phyloP scores from a whole-genome alignment of 208 protist species.

The Trypanosoma lewisi region DNA sequence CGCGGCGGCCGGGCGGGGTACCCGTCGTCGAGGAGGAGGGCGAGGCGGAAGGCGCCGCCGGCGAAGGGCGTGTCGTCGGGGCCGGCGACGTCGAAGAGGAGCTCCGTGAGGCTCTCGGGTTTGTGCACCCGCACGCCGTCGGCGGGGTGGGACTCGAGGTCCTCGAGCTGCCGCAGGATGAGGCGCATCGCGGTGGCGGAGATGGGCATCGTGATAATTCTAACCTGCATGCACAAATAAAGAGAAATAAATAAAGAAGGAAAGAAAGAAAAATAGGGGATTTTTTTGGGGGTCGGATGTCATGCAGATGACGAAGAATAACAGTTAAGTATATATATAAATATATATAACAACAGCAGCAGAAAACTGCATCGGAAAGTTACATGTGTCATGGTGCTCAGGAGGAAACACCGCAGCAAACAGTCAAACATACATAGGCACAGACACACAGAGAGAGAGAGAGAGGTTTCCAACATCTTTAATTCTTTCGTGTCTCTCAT shows the following conservation, averaged over 20 bases:
- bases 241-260: not conserved
- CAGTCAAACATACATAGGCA: too few relatives aligned
- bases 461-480: too few relatives aligned
- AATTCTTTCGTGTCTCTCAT: too few relatives aligned
- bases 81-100: slow-evolving; percentile 92
- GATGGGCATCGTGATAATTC: slow-evolving; percentile 56
- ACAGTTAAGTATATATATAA: too few relatives aligned
- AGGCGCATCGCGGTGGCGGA: slow-evolving; percentile 72
- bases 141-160: slow-evolving; percentile 65
- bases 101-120: slow-evolving; percentile 90
- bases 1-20: slow-evolving; percentile 97
- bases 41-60: slow-evolving; percentile 92
- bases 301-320: too few relatives aligned
- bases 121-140: slow-evolving; percentile 89
- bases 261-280: too few relatives aligned
- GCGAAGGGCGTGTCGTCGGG: slow-evolving; percentile 96
- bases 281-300: too few relatives aligned
- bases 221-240: not conserved
- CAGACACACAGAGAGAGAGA: too few relatives aligned
- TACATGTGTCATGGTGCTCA: too few relatives aligned
- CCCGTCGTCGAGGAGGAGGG: slow-evolving; percentile 89
- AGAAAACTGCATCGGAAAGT: too few relatives aligned
- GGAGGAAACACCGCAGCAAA: too few relatives aligned
- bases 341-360: too few relatives aligned
- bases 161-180: slow-evolving; percentile 83